These are phyloP conservation scores for Casuarina cunninghamiana DNA, from an alignment of 306 rosid genomes.

Conservation along the genomic window DNA sequence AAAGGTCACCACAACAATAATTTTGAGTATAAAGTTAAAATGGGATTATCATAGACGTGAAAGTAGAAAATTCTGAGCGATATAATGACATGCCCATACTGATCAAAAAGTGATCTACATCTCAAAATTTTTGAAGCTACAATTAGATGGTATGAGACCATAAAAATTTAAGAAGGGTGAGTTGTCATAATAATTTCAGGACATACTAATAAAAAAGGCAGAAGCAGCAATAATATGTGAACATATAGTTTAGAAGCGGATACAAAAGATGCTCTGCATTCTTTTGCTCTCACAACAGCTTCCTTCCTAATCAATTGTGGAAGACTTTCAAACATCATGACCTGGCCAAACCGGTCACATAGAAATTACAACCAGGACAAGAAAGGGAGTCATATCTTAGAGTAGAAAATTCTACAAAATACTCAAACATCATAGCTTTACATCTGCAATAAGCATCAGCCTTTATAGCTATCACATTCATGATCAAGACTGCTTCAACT, in stretches of 20 bases:
- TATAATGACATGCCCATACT: background rate
- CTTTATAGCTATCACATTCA: slow-evolving; percentile 61
- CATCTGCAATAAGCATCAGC: slow-evolving; percentile 64
- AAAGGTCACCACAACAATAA: background rate
- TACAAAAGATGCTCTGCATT: slow-evolving; percentile 59
- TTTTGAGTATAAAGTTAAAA: background rate
- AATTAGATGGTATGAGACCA: background rate
- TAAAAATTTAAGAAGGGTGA: background rate
- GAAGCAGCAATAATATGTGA: slow-evolving; percentile 18
- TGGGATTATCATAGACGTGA: background rate
- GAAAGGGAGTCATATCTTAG: slow-evolving; percentile 10
- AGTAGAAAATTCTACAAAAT: slow-evolving; percentile 24
- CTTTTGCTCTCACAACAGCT: slow-evolving; percentile 60
- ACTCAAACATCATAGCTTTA: slow-evolving; percentile 54
- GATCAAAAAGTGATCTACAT: background rate
- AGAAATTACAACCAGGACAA: slow-evolving; percentile 16
- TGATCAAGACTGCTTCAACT: slow-evolving; percentile 58
- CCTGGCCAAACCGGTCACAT: slow-evolving; percentile 56
- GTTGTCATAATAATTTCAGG: slow-evolving; percentile 3
- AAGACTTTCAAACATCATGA: slow-evolving; percentile 56
- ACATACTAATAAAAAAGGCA: slow-evolving; percentile 13
- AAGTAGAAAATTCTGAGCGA: background rate
- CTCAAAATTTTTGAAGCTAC: background rate
- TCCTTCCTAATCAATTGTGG: slow-evolving; percentile 66
- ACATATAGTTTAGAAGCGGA: slow-evolving; percentile 76